Percentiles rank a stretch among this genome's conserved stretches.
phyloP scores from a whole-genome alignment of 495 filamentous ascomycete genomes.

The Entonaema liquescens region DNA sequence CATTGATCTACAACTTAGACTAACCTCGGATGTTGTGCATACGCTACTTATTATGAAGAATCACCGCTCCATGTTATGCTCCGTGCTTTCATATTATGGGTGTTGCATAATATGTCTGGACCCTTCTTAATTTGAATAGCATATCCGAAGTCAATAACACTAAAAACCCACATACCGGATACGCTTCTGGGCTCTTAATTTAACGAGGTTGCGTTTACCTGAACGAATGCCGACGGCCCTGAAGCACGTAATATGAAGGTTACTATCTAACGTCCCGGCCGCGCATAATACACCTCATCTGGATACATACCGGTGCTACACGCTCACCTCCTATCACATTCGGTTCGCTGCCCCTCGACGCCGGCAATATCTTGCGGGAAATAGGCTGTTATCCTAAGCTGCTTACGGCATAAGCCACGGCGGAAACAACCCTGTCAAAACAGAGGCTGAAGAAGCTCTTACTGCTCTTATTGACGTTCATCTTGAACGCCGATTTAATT shows the following conservation, averaged over 20 bases:
- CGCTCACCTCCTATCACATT: slow-evolving; percentile 13
- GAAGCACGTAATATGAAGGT: slow-evolving; percentile 30
- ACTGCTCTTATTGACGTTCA: background rate
- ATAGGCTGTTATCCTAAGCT: slow-evolving; percentile 40
- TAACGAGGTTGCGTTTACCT: slow-evolving; percentile 30
- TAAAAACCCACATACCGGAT: slow-evolving; percentile 16
- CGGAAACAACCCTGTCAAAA: slow-evolving; percentile 19
- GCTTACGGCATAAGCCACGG: slow-evolving; percentile 31
- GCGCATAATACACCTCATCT: slow-evolving; percentile 16
- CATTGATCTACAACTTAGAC: slow-evolving; percentile 33
- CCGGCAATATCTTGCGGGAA: slow-evolving; percentile 37
- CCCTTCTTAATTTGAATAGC: slow-evolving; percentile 12
- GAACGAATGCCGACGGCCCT: slow-evolving; percentile 30
- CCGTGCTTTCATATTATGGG: background rate
- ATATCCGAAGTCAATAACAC: slow-evolving; percentile 7
- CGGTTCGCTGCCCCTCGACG: slow-evolving; percentile 17
- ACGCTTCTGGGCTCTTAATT: slow-evolving; percentile 20
- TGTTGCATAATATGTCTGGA: slow-evolving; percentile 21
- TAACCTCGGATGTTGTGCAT: slow-evolving; percentile 39
- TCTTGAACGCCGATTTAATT: background rate
- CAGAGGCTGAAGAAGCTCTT: slow-evolving; percentile 1
- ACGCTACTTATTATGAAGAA: slow-evolving; percentile 25
- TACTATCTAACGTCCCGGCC: slow-evolving; percentile 29
- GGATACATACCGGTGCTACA: background rate
- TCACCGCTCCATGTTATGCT: slow-evolving; percentile 15